Conservation (phyloP, 2,329 filamentous ascomycete species). For the Ascochyta fabae region DNA sequence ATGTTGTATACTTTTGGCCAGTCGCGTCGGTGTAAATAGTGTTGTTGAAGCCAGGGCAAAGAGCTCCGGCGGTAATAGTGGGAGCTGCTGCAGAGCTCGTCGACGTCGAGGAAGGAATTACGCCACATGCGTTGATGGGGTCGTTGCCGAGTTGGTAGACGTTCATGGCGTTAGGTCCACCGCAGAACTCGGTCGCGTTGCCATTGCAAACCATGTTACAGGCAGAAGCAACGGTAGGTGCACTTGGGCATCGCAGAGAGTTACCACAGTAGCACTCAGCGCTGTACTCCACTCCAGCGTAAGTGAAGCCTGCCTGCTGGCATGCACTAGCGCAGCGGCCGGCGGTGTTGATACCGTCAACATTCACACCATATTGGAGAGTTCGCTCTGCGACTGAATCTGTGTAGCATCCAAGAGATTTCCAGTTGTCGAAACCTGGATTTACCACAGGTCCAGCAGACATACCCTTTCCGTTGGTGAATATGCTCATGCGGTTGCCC, state of each 20-base stretch:
- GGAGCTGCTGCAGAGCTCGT: background rate
- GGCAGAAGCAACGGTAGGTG: background rate
- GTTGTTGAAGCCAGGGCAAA: background rate
- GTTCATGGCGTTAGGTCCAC: constrained; percentile 1
- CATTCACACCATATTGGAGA: background rate
- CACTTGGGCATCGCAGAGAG: background rate
- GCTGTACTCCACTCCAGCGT: background rate
- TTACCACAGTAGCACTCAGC: background rate
- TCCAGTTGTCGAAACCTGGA: constrained; percentile 2
- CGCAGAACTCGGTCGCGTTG: background rate
- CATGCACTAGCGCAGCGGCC: background rate
- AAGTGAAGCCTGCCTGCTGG: background rate
- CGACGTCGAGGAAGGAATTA: background rate
- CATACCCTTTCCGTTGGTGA: background rate
- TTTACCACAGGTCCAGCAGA: constrained; percentile 1
- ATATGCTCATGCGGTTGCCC: constrained; percentile 1
- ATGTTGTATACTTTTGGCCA: background rate
- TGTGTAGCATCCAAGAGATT: constrained; percentile 2
- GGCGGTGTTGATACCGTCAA: background rate
- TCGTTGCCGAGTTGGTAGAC: background rate
- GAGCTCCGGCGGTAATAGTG: background rate
- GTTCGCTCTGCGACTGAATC: background rate
- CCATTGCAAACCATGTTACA: constrained; percentile 6
- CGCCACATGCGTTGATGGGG: background rate
- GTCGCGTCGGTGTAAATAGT: background rate